phyloP scores from a whole-genome alignment of 2,329 filamentous ascomycete genomes.

The Talaromyces sp. region DNA sequence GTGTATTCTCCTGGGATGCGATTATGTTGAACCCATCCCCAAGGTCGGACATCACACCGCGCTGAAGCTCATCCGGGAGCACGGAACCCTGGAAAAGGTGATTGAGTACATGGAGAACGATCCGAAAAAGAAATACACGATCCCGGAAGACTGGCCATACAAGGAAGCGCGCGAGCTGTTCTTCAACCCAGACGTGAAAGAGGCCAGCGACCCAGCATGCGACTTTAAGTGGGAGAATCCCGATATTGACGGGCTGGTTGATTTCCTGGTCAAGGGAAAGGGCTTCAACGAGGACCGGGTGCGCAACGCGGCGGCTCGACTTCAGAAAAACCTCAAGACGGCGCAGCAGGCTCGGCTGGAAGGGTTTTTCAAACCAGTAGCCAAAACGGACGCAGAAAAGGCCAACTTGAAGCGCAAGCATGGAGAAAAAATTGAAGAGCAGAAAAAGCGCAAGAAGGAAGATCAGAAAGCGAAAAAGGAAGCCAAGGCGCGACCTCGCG shows the following conservation, averaged over 20 bases:
- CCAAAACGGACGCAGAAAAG: slow-evolving; percentile 83
- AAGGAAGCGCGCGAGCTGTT: slow-evolving; percentile 88
- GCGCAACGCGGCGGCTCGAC: slow-evolving; percentile 66
- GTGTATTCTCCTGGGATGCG: slow-evolving; percentile 94
- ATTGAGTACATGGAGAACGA: slow-evolving; percentile 74
- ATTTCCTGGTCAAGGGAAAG: slow-evolving; percentile 89
- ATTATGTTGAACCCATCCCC: slow-evolving; percentile 94
- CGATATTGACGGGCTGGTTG: slow-evolving; percentile 80
- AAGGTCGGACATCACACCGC: slow-evolving; percentile 91
- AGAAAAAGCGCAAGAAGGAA: slow-evolving; percentile 92
- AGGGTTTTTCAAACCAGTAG: slow-evolving; percentile 92
- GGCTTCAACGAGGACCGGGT: slow-evolving; percentile 96
- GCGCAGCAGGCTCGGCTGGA: slow-evolving; percentile 87
- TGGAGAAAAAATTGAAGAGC: slow-evolving; percentile 84
- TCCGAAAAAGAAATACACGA: slow-evolving; percentile 69
- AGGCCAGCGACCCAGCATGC: slow-evolving; percentile 77
- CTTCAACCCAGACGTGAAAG: slow-evolving; percentile 80
- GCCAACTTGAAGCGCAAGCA: slow-evolving; percentile 84
- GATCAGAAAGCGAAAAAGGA: slow-evolving; percentile 95
- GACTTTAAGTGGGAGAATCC: slow-evolving; percentile 98
- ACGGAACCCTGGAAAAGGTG: slow-evolving; percentile 81
- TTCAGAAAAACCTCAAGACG: slow-evolving; percentile 87
- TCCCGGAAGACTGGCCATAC: slow-evolving; percentile 97
- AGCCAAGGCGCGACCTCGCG: slow-evolving; percentile 78
- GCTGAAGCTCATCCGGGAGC: slow-evolving; percentile 87